Conservation (phyloP, 805 yeast genomes). For the Wickerhamomyces bisporus region DNA sequence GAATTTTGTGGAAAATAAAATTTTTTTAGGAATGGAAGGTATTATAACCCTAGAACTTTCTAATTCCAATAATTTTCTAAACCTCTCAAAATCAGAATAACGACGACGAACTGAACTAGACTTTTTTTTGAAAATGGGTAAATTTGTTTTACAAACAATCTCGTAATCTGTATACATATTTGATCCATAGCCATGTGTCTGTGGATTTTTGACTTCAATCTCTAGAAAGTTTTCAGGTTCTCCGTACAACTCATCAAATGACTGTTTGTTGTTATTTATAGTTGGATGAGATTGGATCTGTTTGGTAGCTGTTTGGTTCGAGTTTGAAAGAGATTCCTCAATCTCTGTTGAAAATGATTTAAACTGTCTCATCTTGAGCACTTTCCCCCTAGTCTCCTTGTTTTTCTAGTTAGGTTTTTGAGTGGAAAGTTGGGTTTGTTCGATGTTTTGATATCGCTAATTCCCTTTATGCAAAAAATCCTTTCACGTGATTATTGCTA, state of each 20-base stretch:
- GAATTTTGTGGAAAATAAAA: conserved; percentile 59
- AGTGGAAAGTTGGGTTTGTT: too few species aligned
- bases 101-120: conserved; percentile 72
- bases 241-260: conserved; percentile 80
- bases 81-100: conserved; percentile 84
- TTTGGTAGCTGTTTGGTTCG: background rate
- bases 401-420: too few species aligned
- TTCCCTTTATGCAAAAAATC: too few species aligned
- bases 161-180: conserved; percentile 90
- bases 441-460: too few species aligned
- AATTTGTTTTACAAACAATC: conserved; percentile 81
- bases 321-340: conserved; percentile 14
- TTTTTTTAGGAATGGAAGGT: conserved; percentile 90
- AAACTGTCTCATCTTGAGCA: conserved; percentile 10
- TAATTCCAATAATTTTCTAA: conserved; percentile 64
- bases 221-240: conserved; percentile 94
- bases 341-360: conserved; percentile 26
- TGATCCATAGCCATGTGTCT: conserved; percentile 64
- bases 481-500: too few species aligned
- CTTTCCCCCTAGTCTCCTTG: background rate
- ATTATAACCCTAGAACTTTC: conserved; percentile 78
- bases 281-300: conserved; percentile 5
- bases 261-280: conserved; percentile 35
- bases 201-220: conserved; percentile 78
- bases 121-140: conserved; percentile 75